phyloP scores from a whole-genome alignment of 2,329 filamentous ascomycete species.

The Sporothrix inflata region DNA sequence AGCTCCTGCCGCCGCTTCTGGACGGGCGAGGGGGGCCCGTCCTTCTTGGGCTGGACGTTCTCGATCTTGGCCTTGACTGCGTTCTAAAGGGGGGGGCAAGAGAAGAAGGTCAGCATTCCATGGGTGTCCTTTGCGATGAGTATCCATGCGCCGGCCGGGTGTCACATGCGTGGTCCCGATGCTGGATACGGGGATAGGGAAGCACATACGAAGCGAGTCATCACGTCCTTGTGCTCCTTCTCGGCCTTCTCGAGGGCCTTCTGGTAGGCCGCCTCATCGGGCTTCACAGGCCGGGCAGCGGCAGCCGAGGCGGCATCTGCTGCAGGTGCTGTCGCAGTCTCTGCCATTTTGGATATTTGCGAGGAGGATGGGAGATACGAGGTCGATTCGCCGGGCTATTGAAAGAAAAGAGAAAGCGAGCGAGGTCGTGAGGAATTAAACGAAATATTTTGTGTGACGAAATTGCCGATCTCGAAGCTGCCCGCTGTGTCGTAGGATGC shows the following conservation, averaged over 20 bases:
- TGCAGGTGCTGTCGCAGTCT: conserved; percentile 40
- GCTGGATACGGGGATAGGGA: neutral
- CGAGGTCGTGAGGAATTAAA: neutral
- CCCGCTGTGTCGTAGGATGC: conserved; percentile 11
- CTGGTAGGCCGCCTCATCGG: conserved; percentile 85
- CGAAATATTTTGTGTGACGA: neutral
- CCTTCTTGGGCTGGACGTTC: conserved; percentile 72
- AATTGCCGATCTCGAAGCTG: conserved; percentile 12
- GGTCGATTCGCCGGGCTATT: neutral
- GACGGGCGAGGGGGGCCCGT: conserved; percentile 72
- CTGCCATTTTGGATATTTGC: conserved; percentile 52
- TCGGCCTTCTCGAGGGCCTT: conserved; percentile 77
- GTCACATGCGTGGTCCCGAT: neutral
- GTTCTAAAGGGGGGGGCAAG: conserved; percentile 60
- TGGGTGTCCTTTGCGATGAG: neutral
- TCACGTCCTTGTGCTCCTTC: conserved; percentile 79
- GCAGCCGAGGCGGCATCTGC: conserved; percentile 48
- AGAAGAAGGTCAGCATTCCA: neutral
- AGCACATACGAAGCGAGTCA: conserved; percentile 56
- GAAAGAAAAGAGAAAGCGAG: neutral
- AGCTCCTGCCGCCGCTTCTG: conserved; percentile 86
- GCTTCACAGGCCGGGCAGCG: conserved; percentile 74
- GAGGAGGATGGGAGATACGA: no score
- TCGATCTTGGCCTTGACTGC: conserved; percentile 88
- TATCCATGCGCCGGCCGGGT: no score